phyloP scores from a whole-genome alignment of 345 rosid species.

The Orychophragmus violaceus region DNA sequence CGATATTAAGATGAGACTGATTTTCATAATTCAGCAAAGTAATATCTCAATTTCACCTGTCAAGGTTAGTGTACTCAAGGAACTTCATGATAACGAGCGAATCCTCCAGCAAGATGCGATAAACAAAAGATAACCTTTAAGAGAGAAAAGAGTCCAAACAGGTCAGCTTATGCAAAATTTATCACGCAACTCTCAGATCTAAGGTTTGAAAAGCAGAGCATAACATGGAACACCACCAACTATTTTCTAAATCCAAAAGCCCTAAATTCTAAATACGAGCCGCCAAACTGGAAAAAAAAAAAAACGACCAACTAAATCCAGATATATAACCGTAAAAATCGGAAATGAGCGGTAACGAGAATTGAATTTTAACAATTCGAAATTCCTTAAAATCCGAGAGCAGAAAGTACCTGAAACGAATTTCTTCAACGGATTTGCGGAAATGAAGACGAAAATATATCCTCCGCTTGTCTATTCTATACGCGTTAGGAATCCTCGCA shows the following conservation, averaged over 20 bases:
- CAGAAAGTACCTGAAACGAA: not conserved
- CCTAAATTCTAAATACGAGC: not conserved
- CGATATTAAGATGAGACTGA: not conserved
- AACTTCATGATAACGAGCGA: conserved; percentile 52
- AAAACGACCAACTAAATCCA: not conserved
- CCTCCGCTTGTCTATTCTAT: not conserved
- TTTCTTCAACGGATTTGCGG: not conserved
- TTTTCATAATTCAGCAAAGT: not conserved
- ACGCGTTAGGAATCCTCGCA: conserved; percentile 11
- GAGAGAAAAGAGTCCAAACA: not conserved
- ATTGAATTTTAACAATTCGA: conserved; percentile 3
- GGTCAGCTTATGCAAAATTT: conserved; percentile 4
- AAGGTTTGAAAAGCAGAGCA: not conserved
- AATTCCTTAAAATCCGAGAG: not conserved
- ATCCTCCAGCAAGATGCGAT: not conserved
- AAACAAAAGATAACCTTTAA: not conserved
- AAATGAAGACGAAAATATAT: not conserved
- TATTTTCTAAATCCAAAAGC: not conserved
- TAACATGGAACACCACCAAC: not conserved
- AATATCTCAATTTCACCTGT: not conserved
- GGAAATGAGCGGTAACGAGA: conserved; percentile 8
- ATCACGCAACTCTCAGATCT: conserved; percentile 3
- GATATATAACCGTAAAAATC: not conserved
- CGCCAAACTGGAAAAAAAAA: not conserved
- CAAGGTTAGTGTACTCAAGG: conserved; percentile 78